Evolutionary conservation across 2,329 filamentous ascomycete species (phyloP).

Genomic region (Mycogone perniciosa): DNA sequence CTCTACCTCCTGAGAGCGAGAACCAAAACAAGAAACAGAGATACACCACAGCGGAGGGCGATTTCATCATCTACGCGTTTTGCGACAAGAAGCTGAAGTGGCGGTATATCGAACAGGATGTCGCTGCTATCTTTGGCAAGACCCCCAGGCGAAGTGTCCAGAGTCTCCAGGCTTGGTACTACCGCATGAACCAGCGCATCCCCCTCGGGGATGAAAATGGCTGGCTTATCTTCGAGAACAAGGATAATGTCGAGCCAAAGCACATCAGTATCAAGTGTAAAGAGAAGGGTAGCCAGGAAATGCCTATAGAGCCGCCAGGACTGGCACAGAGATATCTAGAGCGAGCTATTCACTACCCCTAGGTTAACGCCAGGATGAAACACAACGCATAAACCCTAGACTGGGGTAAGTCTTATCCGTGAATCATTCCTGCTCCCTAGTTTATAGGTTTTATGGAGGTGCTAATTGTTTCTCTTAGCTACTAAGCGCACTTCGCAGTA

Average conservation of each 20-base stretch:
- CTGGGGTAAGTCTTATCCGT: constrained; percentile 35
- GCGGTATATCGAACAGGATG: constrained; percentile 34
- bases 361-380: constrained; percentile 37
- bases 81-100: constrained; percentile 39
- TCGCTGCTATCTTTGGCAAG: constrained; percentile 31
- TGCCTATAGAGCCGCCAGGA: constrained; percentile 31
- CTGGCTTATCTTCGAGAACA: constrained; percentile 34
- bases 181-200: constrained; percentile 37
- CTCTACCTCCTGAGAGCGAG: constrained; percentile 31
- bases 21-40: constrained; percentile 38
- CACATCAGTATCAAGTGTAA: constrained; percentile 35
- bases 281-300: constrained; percentile 31
- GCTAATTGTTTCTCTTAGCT: constrained; percentile 21
- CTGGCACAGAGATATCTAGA: constrained; percentile 41
- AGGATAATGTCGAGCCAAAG: constrained; percentile 32
- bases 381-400: constrained; percentile 30
- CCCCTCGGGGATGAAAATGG: constrained; percentile 36
- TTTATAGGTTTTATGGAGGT: not conserved
- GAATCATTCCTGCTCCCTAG: not conserved
- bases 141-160: constrained; percentile 33
- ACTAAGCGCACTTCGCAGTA: constrained; percentile 31
- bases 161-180: constrained; percentile 38
- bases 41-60: constrained; percentile 38
- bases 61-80: constrained; percentile 39
- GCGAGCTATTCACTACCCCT: constrained; percentile 38